Conservation (phyloP, 495 filamentous ascomycete species). For the Cenococcum geophilum region DNA sequence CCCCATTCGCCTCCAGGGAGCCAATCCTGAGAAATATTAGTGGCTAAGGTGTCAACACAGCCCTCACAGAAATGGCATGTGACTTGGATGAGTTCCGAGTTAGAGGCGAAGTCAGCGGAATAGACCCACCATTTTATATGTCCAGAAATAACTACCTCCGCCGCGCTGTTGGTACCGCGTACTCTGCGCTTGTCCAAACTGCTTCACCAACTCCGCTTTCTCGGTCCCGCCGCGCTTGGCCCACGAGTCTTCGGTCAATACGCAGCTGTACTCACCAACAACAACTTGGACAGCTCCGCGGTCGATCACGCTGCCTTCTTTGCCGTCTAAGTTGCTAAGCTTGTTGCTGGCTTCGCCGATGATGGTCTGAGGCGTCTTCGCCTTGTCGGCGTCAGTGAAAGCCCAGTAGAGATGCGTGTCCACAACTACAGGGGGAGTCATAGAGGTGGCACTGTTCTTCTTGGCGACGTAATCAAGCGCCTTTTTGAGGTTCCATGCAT, state of each 20-base stretch:
- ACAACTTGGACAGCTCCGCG: constrained; percentile 45
- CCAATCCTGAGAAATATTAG: constrained; percentile 37
- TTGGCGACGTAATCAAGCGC: constrained; percentile 40
- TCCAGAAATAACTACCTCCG: constrained; percentile 50
- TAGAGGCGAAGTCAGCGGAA: neutral
- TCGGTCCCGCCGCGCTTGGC: constrained; percentile 30
- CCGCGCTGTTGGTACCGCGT: constrained; percentile 41
- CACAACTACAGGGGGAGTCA: constrained; percentile 41
- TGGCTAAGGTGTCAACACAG: too few species aligned
- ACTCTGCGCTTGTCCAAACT: constrained; percentile 46
- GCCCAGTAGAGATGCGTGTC: constrained; percentile 54
- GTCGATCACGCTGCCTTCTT: constrained; percentile 41
- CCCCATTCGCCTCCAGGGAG: constrained; percentile 53
- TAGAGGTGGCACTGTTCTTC: constrained; percentile 24
- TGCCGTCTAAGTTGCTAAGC: constrained; percentile 39
- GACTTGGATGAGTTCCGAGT: neutral
- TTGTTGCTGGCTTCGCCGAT: constrained; percentile 39
- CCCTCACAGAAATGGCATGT: neutral
- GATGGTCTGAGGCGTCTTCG: constrained; percentile 44
- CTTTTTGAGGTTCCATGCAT: constrained; percentile 45
- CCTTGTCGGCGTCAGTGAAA: constrained; percentile 44
- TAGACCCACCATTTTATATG: constrained; percentile 43
- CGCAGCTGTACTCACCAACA: constrained; percentile 52
- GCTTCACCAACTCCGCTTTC: constrained; percentile 35
- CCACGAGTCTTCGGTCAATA: constrained; percentile 45